Evolutionary conservation across 1,284 basidiomycete genomes (phyloP), one percentile per base, ranked within the genome.

Genomic region (Papiliotrema flavescens): DNA sequence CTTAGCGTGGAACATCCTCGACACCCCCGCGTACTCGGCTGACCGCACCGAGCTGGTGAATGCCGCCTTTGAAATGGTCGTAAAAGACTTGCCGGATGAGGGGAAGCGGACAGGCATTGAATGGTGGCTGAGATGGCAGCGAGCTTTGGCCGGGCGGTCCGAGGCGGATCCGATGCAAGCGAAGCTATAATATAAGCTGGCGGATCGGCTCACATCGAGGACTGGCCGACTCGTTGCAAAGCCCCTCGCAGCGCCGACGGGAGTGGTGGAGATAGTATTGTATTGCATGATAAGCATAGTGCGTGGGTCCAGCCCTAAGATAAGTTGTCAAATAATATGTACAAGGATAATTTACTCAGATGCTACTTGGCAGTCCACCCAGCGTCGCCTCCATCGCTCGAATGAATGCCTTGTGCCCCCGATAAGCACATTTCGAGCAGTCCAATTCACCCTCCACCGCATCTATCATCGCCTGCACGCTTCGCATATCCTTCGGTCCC

Each of bases 61-160:
- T 13, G 51, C 53, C 9, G 59, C 63, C 1, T 73, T 70, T 53
- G 61, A 63, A 46, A 61, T 63, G 49, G 55, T 73, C 22, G 58
- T 66, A 36, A 49, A 63, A 43, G 65, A 65, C 41, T 47, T 73
- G 44, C 55, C 62, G 4, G 71, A 73, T 52, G 59, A 60, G 42
- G 53, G 49, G 24, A 67, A 65, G 56, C 45, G 58, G 36, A 23
- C 50, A 19, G 71, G 66, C 1, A 62, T 70, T 14, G 65, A 65
- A 11, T 73, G 71, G 71, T 73, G 71, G 71, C 46, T 63, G 14
- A 50, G 49, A 19, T 64, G 63, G 59, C 59, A 56, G 42, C 5
- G 17, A 40, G 28, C 28, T 5, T 11, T 32, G 28, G 5, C 28
- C 11, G 28, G 28, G 28, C 28, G 28, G 5, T 32, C 28, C 28